A percentile compares a stretch with the other conserved stretches of the same genome.
phyloP scores from a whole-genome alignment of 306 rosid genomes.

The Gleditsia sinensis region DNA sequence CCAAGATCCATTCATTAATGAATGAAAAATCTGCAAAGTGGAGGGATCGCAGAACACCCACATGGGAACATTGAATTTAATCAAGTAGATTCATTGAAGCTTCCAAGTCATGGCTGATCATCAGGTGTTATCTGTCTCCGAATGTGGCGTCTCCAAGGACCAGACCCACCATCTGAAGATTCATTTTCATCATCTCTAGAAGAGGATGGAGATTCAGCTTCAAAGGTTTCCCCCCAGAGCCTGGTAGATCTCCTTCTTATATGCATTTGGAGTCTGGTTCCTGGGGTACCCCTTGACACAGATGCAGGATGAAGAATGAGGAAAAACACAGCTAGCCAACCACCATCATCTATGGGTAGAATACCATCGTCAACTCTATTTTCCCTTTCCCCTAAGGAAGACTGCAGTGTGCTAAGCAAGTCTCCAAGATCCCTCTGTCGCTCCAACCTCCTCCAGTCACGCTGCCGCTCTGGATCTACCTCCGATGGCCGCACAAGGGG shows the following conservation, averaged over 20 bases:
- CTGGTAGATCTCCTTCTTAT: slow-evolving; percentile 79
- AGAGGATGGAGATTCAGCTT: slow-evolving; percentile 71
- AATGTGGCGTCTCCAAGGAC: slow-evolving; percentile 56
- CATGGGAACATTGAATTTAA: slow-evolving; percentile 38
- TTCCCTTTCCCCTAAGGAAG: slow-evolving; percentile 80
- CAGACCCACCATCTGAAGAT: slow-evolving; percentile 82
- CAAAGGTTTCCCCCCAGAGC: slow-evolving; percentile 81
- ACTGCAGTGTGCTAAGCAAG: slow-evolving; percentile 81
- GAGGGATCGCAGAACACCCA: slow-evolving; percentile 30
- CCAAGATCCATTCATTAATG: slow-evolving; percentile 17
- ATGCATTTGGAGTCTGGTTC: slow-evolving; percentile 73
- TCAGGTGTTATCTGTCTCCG: slow-evolving; percentile 66
- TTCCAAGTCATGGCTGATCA: slow-evolving; percentile 52
- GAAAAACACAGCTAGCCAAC: slow-evolving; percentile 79
- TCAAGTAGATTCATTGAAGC: slow-evolving; percentile 15
- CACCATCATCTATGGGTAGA: slow-evolving; percentile 74
- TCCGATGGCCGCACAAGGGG: slow-evolving; percentile 86
- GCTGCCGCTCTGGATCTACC: slow-evolving; percentile 86
- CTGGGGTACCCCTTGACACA: slow-evolving; percentile 62
- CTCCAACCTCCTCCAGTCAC: slow-evolving; percentile 86
- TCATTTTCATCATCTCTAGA: slow-evolving; percentile 73
- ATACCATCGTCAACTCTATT: slow-evolving; percentile 66
- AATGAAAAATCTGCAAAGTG: slow-evolving; percentile 8
- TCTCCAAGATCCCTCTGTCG: slow-evolving; percentile 93
- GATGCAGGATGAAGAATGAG: slow-evolving; percentile 81